phyloP scores from a whole-genome alignment of 2,329 filamentous ascomycete species.

The Pyrenophora tritici-repentis region DNA sequence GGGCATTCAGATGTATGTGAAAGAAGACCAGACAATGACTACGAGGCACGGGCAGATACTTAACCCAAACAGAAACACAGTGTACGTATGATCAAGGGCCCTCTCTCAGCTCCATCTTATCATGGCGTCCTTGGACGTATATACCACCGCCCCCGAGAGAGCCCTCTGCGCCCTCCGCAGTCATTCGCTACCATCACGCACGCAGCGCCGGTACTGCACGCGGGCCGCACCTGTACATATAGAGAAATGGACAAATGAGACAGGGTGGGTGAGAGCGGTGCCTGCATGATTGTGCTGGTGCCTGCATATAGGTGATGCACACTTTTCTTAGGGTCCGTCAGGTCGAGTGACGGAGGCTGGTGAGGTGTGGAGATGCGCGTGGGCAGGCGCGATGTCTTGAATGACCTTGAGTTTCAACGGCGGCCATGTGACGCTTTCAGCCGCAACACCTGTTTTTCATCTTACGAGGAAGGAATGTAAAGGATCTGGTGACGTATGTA shows the following conservation, averaged over 20 bases:
- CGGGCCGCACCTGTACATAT: slow-evolving; percentile 17
- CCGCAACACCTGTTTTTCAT: slow-evolving; percentile 3
- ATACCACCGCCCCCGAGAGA: slow-evolving; percentile 11
- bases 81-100: slow-evolving; percentile 15
- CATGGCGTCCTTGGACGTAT: slow-evolving; percentile 26
- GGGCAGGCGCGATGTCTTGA: slow-evolving; percentile 37
- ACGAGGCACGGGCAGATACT: slow-evolving; percentile 18
- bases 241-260: slow-evolving; percentile 25
- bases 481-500: slow-evolving; percentile 6
- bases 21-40: slow-evolving; percentile 9
- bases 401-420: slow-evolving; percentile 32
- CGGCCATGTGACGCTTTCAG: slow-evolving; percentile 29
- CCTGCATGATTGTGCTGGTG: slow-evolving; percentile 37
- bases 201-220: slow-evolving; percentile 18
- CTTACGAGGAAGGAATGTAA: background rate
- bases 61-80: slow-evolving; percentile 16
- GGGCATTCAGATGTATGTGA: slow-evolving; percentile 26
- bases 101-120: slow-evolving; percentile 6
- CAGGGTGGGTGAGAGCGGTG: slow-evolving; percentile 27
- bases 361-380: slow-evolving; percentile 35
- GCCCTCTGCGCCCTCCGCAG: slow-evolving; percentile 4
- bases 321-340: slow-evolving; percentile 32
- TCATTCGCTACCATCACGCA: slow-evolving; percentile 30
- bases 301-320: slow-evolving; percentile 34
- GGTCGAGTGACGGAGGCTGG: slow-evolving; percentile 34